Evolutionary conservation across 306 rosid genomes (phyloP).

Genomic region (Prunus mira): DNA sequence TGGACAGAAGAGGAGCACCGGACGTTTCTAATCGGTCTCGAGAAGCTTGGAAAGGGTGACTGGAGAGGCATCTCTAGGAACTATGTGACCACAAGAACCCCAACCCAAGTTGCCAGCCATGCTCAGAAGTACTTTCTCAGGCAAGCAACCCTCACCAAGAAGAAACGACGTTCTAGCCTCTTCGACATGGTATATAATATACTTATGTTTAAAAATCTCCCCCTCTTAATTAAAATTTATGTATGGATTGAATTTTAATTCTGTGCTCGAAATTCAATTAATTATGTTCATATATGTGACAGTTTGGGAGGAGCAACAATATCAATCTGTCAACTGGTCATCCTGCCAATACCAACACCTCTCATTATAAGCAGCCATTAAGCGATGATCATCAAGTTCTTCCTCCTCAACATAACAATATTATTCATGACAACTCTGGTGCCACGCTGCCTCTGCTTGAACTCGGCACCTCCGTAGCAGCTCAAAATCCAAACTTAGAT

Average conservation of each 20-base stretch:
- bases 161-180: constrained; percentile 82
- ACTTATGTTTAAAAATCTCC: too few relatives aligned
- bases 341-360: background rate
- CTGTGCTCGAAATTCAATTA: background rate
- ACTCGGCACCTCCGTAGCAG: background rate
- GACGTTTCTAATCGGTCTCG: constrained; percentile 73
- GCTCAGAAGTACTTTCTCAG: constrained; percentile 88
- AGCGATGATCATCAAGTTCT: background rate
- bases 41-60: constrained; percentile 84
- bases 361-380: background rate
- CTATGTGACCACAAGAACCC: constrained; percentile 81
- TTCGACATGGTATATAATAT: constrained; percentile 53
- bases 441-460: constrained; percentile 28
- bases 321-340: background rate
- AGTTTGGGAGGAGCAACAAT: constrained; percentile 50
- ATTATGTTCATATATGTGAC: background rate
- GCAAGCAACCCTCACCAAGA: constrained; percentile 49
- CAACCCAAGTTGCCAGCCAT: constrained; percentile 96
- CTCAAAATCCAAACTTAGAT: constrained; percentile 23
- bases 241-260: background rate
- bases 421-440: background rate
- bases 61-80: constrained; percentile 90
- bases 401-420: constrained; percentile 18
- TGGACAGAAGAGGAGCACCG: constrained; percentile 97
- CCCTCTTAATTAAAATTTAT: too few relatives aligned